These are phyloP conservation scores for Nakazawaea ambrosiae DNA, from an alignment of 805 yeast genomes.

Conservation along the genomic window DNA sequence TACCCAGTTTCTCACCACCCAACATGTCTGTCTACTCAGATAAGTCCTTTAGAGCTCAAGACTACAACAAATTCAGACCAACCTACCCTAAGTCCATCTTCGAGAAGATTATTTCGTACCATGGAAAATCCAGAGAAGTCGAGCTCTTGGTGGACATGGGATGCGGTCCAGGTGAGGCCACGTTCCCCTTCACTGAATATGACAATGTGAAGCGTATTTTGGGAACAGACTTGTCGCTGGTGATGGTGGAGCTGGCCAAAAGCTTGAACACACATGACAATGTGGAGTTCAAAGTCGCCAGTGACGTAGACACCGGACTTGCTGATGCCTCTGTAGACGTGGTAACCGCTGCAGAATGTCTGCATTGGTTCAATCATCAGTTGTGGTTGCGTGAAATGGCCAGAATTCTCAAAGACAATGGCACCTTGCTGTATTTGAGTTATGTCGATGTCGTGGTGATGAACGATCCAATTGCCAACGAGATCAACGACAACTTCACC, in stretches of 20 bases:
- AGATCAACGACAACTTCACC: constrained; percentile 40
- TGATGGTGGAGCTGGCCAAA: constrained; percentile 46
- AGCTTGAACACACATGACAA: constrained; percentile 10
- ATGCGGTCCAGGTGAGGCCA: constrained; percentile 75
- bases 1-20: too few species aligned
- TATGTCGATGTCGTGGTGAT: constrained; percentile 58
- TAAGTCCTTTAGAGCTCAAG: constrained; percentile 39
- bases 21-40: constrained; percentile 61
- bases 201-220: constrained; percentile 37
- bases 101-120: constrained; percentile 33
- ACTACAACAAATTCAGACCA: constrained; percentile 59
- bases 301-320: constrained; percentile 22
- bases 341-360: constrained; percentile 70
- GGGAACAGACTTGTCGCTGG: constrained; percentile 56
- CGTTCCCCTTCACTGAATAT: constrained; percentile 39
- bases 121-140: constrained; percentile 23
- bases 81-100: constrained; percentile 51
- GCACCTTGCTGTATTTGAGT: constrained; percentile 72
- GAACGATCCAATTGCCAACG: constrained; percentile 44
- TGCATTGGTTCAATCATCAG: constrained; percentile 68
- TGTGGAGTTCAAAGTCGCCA: constrained; percentile 16
- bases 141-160: constrained; percentile 61
- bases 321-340: constrained; percentile 41
- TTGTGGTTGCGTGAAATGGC: constrained; percentile 43
- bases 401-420: constrained; percentile 36